phyloP scores from a whole-genome alignment of 176 grass and related monocot species.

The Triticum timopheevii region DNA sequence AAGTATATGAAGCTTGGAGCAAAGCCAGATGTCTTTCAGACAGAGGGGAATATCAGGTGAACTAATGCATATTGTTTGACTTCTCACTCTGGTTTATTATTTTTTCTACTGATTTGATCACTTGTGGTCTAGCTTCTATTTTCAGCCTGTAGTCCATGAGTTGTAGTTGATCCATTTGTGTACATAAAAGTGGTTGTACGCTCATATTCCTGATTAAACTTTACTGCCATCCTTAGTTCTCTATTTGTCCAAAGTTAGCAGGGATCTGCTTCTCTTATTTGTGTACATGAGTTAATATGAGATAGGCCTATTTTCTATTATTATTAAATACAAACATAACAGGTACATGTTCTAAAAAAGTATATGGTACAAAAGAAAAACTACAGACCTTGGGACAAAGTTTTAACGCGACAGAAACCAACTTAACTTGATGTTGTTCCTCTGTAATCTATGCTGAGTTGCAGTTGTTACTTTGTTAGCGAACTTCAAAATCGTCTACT shows the following conservation, averaged over 20 bases:
- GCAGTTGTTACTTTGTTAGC: background rate
- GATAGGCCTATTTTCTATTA: background rate
- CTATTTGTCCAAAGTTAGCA: constrained; percentile 2
- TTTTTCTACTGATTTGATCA: background rate
- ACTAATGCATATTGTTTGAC: background rate
- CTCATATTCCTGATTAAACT: background rate
- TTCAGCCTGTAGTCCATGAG: background rate
- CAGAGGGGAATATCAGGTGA: constrained; percentile 83
- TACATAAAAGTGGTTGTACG: background rate
- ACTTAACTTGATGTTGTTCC: background rate
- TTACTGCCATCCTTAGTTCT: background rate
- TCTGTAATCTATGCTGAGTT: background rate
- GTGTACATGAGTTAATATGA: background rate
- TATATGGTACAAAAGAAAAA: background rate
- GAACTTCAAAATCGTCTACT: background rate
- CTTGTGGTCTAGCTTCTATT: constrained; percentile 19
- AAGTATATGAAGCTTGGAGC: constrained; percentile 99
- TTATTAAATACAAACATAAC: background rate
- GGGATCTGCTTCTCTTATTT: background rate
- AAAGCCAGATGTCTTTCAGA: constrained; percentile 93
- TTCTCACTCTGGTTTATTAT: background rate
- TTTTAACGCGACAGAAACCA: background rate
- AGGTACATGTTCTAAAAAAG: background rate
- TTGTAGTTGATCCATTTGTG: constrained; percentile 22
- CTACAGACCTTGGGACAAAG: background rate